These are phyloP conservation scores for Apodospora peruviana DNA, from an alignment of 495 filamentous ascomycete species.

Conservation along the genomic window DNA sequence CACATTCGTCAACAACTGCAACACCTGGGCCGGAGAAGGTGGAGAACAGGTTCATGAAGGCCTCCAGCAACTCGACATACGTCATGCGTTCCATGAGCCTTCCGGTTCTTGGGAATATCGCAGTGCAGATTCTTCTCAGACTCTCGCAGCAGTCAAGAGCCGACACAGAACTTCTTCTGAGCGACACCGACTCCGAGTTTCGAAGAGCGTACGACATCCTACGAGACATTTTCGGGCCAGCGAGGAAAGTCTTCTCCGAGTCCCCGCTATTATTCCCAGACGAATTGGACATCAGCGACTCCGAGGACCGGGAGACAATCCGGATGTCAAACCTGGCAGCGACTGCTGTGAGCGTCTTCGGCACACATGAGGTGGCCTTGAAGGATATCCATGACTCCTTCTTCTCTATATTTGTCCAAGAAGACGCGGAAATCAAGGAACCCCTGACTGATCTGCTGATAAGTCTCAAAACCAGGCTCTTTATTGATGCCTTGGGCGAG, in stretches of 20 bases:
- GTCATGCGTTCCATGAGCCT: conserved; percentile 33
- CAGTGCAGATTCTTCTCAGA: conserved; percentile 39
- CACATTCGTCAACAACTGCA: conserved; percentile 4
- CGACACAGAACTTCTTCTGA: conserved; percentile 70
- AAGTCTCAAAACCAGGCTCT: conserved; percentile 80
- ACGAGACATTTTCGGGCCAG: conserved; percentile 73
- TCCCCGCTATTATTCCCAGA: conserved; percentile 65
- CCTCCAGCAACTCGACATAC: conserved; percentile 23
- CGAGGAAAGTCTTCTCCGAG: conserved; percentile 71
- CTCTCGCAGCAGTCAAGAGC: conserved; percentile 38
- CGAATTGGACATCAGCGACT: conserved; percentile 64
- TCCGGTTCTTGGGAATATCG: conserved; percentile 38
- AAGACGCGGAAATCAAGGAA: conserved; percentile 47
- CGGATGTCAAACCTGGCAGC: conserved; percentile 84
- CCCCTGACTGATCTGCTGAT: conserved; percentile 69
- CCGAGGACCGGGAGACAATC: conserved; percentile 66
- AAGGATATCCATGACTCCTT: conserved; percentile 81
- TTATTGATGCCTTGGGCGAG: conserved; percentile 62
- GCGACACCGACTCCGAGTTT: conserved; percentile 58
- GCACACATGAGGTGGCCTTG: conserved; percentile 75
- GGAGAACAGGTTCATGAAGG: conserved; percentile 24
- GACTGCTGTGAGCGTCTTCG: conserved; percentile 76
- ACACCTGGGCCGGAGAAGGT: conserved; percentile 14
- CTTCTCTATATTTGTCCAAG: conserved; percentile 75
- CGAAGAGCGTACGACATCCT: conserved; percentile 76